Evolutionary conservation across 2,329 filamentous ascomycete species (phyloP), one percentile per base, ranked within the genome.

Genomic region (Penicillium sp.): DNA sequence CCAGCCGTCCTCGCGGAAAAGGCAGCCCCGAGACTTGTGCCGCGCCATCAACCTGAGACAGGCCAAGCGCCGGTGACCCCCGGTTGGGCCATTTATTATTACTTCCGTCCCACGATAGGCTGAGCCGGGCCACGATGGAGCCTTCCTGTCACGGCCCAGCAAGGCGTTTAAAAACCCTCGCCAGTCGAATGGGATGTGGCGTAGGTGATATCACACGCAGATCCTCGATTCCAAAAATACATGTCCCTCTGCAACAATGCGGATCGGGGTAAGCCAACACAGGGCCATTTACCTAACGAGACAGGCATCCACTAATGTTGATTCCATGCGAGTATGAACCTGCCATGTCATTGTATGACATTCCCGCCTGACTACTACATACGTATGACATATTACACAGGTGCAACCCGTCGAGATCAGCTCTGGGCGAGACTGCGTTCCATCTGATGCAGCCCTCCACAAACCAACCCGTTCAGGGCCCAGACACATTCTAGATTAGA

Each of bases 111-210:
- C 13, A 24, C 10, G 6, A 39, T 24, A 39, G 36, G 36, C 18
- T 24, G 31, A 35, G n/a, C 31, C 31, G 31, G 5, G n/a, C n/a
- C 31, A 35, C n/a, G n/a, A 35, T 18, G 31, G n/a, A 6, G 31
- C n/a, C 31, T n/a, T n/a, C n/a, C 31, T 35, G n/a, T 35, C 31
- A 35, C 31, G 30, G 25, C 9, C 25, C 25, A 27, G 25, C 25
- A 27, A 27, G 5, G 25, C 35, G 22, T 28, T n/a, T 22, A 22
- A 18, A 31, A 4, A 33, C 25, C 25, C 45, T 40, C 22, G 16
- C 25, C 46, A 31, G 38, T 48, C 39, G 13, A 24, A 25, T 39
- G 47, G 47, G 14, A 50, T 41, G 48, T 50, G 48, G 30, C 30
- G 30, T 35, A 16, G 31, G 39, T 51, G 44, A 40, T 18, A 47